Conservation (phyloP, 2,329 filamentous ascomycete species). For the Alternaria arbusti region DNA sequence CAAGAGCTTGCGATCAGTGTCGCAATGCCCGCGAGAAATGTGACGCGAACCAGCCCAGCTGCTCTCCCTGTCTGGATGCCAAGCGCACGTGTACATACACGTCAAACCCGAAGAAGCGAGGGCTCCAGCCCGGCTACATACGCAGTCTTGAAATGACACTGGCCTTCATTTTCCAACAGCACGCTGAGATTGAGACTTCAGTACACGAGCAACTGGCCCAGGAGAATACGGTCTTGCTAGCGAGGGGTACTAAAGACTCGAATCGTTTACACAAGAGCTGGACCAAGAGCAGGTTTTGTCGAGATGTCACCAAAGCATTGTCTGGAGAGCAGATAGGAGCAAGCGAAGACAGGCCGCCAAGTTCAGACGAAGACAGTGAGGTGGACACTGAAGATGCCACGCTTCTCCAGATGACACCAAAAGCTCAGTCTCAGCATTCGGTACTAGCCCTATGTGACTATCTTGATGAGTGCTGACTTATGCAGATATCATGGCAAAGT, state of each 20-base stretch:
- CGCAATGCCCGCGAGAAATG: slow-evolving; percentile 72
- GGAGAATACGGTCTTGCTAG: slow-evolving; percentile 56
- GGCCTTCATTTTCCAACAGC: slow-evolving; percentile 52
- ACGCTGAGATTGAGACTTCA: slow-evolving; percentile 64
- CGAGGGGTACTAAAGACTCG: slow-evolving; percentile 59
- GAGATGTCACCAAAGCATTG: slow-evolving; percentile 66
- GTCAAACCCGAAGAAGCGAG: slow-evolving; percentile 74
- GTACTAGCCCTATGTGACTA: background rate
- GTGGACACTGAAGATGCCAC: slow-evolving; percentile 18
- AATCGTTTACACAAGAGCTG: slow-evolving; percentile 67
- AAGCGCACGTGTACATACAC: slow-evolving; percentile 73
- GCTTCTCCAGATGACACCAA: slow-evolving; percentile 10
- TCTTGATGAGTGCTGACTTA: background rate
- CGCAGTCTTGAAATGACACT: slow-evolving; percentile 67
- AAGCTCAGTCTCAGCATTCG: slow-evolving; percentile 9
- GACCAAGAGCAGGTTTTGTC: slow-evolving; percentile 67
- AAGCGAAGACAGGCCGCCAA: slow-evolving; percentile 16
- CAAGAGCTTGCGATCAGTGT: slow-evolving; percentile 72
- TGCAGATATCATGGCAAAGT: slow-evolving; percentile 5
- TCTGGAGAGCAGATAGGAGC: slow-evolving; percentile 49
- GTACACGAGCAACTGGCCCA: slow-evolving; percentile 62
- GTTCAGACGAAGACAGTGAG: slow-evolving; percentile 34
- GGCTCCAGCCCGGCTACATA: slow-evolving; percentile 67
- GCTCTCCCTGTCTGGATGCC: slow-evolving; percentile 68
- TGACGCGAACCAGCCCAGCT: slow-evolving; percentile 70